Base-by-base conservation (phyloP, 108 stramenopile species). In the Discostella pseudostelligera region DNA sequence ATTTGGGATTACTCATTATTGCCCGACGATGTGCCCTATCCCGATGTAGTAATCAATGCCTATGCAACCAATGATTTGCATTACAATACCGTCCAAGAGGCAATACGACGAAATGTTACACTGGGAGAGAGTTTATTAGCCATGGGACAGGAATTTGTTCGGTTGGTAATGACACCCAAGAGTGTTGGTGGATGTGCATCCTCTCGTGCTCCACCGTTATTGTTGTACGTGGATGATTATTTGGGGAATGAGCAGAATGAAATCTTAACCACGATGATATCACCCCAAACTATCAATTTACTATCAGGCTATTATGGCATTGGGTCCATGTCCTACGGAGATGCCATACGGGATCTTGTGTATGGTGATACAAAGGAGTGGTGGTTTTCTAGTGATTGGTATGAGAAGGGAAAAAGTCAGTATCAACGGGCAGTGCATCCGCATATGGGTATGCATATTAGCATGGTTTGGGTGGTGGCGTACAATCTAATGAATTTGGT, bases 21-120 rank as follows among this genome's bases (percentile, higher is more conserved):
- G 44, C 83, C 85, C 0, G 81, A 66, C 5, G 84, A 87, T 67
- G 61, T 62, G 12, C 75, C 75, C 19, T 70, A 85, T 66, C 88
- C 91, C 4, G 91, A 93, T 59, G 69, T 93, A 39, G 62, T 93
- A 0, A 79, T 93, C 26, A 87, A 88, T 80, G 84, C 84, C 16
- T 93, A 93, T 56, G 74, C 85, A 0, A 88, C 87, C 17, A 93
- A 93, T 68, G 89, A 90, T 65, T 83, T 90, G 85, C 89, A 90
- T 59, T 83, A 84, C 59, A 78, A 75, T 64, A 59, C 69, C n/a
- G 69, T 79, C 24, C 73, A 75, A 47, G 73, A 47, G 53, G 73
- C 78, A 3, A 57, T 65, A 17, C 56, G 62, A 3, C 59, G 70
- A 45, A 86, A 86, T 62, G 44, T 65, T 0, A 87, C 86, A 17